These are phyloP conservation scores for Triticum monococcum DNA, from an alignment of 176 grass and related monocot species.

Conservation along the genomic window DNA sequence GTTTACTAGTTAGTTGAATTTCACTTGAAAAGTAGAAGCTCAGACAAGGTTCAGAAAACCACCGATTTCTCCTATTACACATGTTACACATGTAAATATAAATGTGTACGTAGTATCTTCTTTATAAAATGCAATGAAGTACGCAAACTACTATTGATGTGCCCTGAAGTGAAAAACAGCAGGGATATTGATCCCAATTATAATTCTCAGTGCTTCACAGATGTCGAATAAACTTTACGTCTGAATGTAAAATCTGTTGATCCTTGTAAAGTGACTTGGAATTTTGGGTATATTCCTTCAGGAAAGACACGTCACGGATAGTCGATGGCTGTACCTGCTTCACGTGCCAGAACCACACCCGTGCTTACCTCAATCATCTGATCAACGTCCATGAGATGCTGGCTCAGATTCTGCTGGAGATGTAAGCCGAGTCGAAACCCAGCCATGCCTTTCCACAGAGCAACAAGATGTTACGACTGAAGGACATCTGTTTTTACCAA, in stretches of 20 bases:
- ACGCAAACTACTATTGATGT: background rate
- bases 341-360: slow-evolving; percentile 92
- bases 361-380: slow-evolving; percentile 91
- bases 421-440: slow-evolving; percentile 50
- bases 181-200: background rate
- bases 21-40: background rate
- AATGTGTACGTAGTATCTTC: background rate
- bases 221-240: background rate
- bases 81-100: background rate
- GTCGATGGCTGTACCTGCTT: slow-evolving; percentile 75
- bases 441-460: background rate
- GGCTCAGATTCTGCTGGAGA: slow-evolving; percentile 95
- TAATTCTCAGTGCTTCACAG: background rate
- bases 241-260: background rate
- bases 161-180: background rate
- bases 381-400: slow-evolving; percentile 95
- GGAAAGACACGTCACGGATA: slow-evolving; percentile 73
- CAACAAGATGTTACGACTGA: background rate
- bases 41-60: background rate
- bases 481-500: slow-evolving; percentile 13
- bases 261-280: background rate
- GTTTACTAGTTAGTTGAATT: slow-evolving; percentile 7
- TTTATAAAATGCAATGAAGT: background rate
- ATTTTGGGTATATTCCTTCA: slow-evolving; percentile 34
- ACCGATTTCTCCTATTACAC: background rate